These are phyloP conservation scores for Ichthyophthirius multifiliis DNA, from an alignment of 169 alveolate genomes.

Conservation along the genomic window DNA sequence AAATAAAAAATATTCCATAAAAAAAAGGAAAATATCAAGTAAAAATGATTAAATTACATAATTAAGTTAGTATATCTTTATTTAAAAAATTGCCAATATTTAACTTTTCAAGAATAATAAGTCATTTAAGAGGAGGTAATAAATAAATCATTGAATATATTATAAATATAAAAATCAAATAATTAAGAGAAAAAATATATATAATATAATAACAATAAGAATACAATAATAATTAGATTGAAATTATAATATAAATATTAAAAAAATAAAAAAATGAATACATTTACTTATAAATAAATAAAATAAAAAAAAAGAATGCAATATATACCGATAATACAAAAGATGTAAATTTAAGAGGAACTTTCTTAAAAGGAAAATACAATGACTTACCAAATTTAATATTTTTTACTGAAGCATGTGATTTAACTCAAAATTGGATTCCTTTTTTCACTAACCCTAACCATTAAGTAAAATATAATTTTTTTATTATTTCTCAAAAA, in stretches of 20 bases:
- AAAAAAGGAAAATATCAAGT: neutral
- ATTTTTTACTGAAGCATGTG: conserved; percentile 63
- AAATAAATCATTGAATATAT: neutral
- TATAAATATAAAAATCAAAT: neutral
- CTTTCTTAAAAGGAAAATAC: conserved; percentile 47
- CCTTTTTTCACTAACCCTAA: conserved; percentile 52
- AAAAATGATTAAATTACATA: neutral
- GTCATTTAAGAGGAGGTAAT: conserved; percentile 7
- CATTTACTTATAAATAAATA: neutral
- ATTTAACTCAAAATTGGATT: conserved; percentile 58
- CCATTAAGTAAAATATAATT: conserved; percentile 21
- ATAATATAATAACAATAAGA: neutral
- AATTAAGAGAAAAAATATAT: neutral
- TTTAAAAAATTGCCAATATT: neutral
- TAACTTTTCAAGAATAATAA: conserved; percentile 5
- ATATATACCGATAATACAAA: conserved; percentile 25
- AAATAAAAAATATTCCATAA: too few relatives aligned
- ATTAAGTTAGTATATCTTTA: neutral
- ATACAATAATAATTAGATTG: neutral
- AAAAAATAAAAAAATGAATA: neutral
- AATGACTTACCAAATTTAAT: conserved; percentile 64
- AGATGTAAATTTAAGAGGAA: conserved; percentile 62
- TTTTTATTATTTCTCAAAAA: neutral
- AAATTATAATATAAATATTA: neutral
- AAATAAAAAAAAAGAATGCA: conserved; percentile 12